phyloP scores from a whole-genome alignment of 192 early-diverging fungal genomes.

The Gryganskiella cystojenkinii region DNA sequence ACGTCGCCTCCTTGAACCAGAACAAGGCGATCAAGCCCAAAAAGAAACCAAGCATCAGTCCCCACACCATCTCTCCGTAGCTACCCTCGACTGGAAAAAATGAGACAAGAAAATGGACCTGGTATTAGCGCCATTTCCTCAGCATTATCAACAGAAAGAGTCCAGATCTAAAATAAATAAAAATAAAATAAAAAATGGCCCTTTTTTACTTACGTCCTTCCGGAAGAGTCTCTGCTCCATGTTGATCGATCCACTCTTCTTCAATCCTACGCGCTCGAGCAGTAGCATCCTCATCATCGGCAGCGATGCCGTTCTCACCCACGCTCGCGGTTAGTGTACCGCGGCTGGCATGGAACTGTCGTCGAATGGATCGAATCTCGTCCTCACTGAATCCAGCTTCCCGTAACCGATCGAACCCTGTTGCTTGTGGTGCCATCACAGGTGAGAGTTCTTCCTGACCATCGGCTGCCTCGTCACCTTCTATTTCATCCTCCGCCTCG shows the following conservation, averaged over 20 bases:
- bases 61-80: conserved; percentile 66
- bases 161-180: background rate
- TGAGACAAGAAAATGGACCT: conserved; percentile 8
- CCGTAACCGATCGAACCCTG: conserved; percentile 66
- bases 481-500: background rate
- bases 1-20: conserved; percentile 66
- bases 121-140: background rate
- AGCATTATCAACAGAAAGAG: background rate
- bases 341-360: conserved; percentile 64
- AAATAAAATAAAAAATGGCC: too few species aligned
- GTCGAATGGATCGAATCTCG: conserved; percentile 62
- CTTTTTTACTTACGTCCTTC: conserved; percentile 63
- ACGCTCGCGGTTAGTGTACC: conserved; percentile 46
- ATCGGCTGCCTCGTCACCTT: background rate
- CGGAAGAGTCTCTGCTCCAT: conserved; percentile 60
- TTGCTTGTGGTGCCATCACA: conserved; percentile 49
- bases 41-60: conserved; percentile 66
- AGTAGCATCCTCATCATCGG: conserved; percentile 39
- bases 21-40: conserved; percentile 63
- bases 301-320: conserved; percentile 43
- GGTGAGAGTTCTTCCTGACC: conserved; percentile 44
- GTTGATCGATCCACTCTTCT: conserved; percentile 68
- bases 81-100: conserved; percentile 55
- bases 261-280: conserved; percentile 53
- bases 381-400: conserved; percentile 69